Percentiles rank a stretch among this genome's conserved stretches.
Conservation (phyloP, 208 protist genomes). For the Wallacemonas sp. region DNA sequence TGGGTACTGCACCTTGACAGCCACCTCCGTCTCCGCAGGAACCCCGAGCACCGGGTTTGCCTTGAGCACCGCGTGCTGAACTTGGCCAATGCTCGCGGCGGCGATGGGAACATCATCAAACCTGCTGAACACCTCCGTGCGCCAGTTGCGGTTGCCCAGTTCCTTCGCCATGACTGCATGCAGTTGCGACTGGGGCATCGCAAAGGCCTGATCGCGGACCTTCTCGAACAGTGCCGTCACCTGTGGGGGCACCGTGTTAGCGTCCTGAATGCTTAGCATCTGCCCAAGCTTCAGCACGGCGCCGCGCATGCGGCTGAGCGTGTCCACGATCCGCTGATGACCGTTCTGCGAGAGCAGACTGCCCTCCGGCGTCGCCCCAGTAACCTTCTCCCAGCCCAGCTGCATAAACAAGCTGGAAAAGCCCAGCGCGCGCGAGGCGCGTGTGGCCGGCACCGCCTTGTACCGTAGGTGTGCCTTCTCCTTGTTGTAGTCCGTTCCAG, state of each 20-base stretch:
- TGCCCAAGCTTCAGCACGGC: slow-evolving; percentile 96
- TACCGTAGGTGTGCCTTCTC: slow-evolving; percentile 25
- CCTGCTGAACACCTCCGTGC: slow-evolving; percentile 40
- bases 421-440: slow-evolving; percentile 45
- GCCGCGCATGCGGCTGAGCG: slow-evolving; percentile 94
- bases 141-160: slow-evolving; percentile 45
- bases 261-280: slow-evolving; percentile 94
- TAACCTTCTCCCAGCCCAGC: slow-evolving; percentile 66
- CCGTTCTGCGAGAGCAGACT: slow-evolving; percentile 39
- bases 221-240: slow-evolving; percentile 72
- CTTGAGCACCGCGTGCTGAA: slow-evolving; percentile 70
- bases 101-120: slow-evolving; percentile 93
- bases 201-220: slow-evolving; percentile 83
- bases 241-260: slow-evolving; percentile 62
- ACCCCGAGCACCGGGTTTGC: slow-evolving; percentile 33
- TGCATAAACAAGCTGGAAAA: slow-evolving; percentile 72
- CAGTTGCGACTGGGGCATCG: slow-evolving; percentile 81
- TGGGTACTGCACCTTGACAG: slow-evolving; percentile 92
- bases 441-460: slow-evolving; percentile 60
- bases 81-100: slow-evolving; percentile 96
- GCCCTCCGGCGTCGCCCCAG: slow-evolving; percentile 20
- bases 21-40: slow-evolving; percentile 73
- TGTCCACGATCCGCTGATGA: slow-evolving; percentile 89
- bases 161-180: slow-evolving; percentile 38
- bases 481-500: background rate